Evolutionary conservation across 2,329 filamentous ascomycete species (phyloP).

Genomic region (Fusarium succisae): DNA sequence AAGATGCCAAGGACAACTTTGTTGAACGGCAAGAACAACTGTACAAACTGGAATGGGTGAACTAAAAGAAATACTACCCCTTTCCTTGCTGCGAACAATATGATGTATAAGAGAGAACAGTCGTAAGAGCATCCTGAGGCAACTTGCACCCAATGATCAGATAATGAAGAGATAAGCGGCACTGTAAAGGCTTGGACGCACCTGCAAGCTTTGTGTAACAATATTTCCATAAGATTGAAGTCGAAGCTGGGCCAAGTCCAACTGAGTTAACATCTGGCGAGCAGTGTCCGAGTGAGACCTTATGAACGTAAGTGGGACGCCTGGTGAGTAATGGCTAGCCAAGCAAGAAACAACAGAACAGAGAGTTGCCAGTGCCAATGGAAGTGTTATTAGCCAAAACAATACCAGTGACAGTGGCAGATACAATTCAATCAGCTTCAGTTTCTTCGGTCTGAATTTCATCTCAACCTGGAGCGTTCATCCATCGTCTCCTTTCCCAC

Average conservation of each 20-base stretch:
- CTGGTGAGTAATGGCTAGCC: neutral
- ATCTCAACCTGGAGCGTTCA: neutral
- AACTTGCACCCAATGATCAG: neutral
- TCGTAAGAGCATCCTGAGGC: fast-evolving
- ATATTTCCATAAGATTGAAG: fast-evolving
- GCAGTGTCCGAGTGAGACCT: neutral
- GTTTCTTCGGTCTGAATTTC: neutral
- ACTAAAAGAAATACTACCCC: no score
- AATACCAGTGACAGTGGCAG: neutral
- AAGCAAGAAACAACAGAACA: neutral
- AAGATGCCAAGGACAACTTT: fast-evolving
- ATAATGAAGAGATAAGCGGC: neutral
- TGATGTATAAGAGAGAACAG: neutral
- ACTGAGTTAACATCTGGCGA: neutral
- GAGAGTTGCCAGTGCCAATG: neutral
- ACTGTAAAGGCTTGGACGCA: no score
- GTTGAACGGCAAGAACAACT: neutral
- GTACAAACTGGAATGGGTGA: no score
- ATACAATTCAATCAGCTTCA: neutral
- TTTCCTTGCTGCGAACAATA: fast-evolving
- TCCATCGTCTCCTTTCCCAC: neutral
- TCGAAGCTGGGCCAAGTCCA: neutral
- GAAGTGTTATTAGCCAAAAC: fast-evolving
- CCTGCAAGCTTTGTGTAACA: no score
- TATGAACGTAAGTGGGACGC: neutral